A percentile compares a stretch with the other conserved stretches of the same genome.
phyloP scores from a whole-genome alignment of 805 yeast species.

The Saturnispora besseyi region DNA sequence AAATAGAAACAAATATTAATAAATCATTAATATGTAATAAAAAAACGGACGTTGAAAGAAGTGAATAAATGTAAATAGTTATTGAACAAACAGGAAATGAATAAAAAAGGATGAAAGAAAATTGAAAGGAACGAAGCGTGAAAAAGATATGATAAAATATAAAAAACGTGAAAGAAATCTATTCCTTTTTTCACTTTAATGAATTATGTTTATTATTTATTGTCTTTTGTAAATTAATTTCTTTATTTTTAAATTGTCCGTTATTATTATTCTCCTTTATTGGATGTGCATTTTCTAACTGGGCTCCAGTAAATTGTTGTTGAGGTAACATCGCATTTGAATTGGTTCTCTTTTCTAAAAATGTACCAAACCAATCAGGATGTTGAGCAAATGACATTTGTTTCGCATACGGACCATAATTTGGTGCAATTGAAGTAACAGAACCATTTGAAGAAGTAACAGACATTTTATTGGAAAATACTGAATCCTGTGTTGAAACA shows the following conservation, averaged over 20 bases:
- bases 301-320: neutral
- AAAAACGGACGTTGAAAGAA: too few species aligned
- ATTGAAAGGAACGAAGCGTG: too few species aligned
- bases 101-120: too few species aligned
- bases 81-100: too few species aligned
- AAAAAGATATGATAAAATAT: too few species aligned
- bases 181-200: neutral
- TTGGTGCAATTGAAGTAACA: neutral
- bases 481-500: slow-evolving; percentile 3
- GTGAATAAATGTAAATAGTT: too few species aligned
- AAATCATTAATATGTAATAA: too few species aligned
- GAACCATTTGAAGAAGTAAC: slow-evolving; percentile 1
- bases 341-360: neutral
- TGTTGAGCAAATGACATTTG: neutral
- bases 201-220: too few species aligned
- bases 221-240: too few species aligned
- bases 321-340: neutral
- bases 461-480: slow-evolving; percentile 4
- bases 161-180: too few species aligned
- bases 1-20: too few species aligned
- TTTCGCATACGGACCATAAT: neutral
- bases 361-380: neutral
- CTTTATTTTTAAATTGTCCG: too few species aligned
- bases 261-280: neutral
- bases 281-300: neutral